These are phyloP conservation scores for Pichia paraexigua DNA, from an alignment of 805 yeast genomes.

Conservation along the genomic window DNA sequence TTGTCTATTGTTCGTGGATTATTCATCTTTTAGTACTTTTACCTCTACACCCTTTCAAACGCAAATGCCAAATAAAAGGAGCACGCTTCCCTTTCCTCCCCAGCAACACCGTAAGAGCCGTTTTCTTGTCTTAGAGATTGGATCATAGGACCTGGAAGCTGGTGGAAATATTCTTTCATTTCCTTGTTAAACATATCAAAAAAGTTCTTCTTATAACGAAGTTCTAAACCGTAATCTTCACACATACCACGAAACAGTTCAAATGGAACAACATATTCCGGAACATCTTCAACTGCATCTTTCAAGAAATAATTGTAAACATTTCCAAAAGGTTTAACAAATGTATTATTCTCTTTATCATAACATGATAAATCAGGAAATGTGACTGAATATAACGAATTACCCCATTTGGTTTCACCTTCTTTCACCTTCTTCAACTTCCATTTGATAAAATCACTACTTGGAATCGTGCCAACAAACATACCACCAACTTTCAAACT, in stretches of 20 bases:
- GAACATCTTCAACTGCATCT: constrained; percentile 95
- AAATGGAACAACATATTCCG: constrained; percentile 94
- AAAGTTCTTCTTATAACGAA: constrained; percentile 69
- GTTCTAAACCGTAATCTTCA: constrained; percentile 68
- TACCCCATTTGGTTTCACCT: constrained; percentile 71
- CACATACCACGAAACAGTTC: constrained; percentile 79
- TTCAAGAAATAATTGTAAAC: constrained; percentile 70
- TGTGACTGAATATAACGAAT: constrained; percentile 69
- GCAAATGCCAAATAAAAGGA: constrained; percentile 83
- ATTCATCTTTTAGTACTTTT: neutral
- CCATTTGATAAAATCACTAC: constrained; percentile 72
- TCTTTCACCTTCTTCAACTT: constrained; percentile 46
- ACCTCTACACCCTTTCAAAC: constrained; percentile 38
- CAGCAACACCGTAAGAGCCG: constrained; percentile 81
- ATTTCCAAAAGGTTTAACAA: constrained; percentile 74
- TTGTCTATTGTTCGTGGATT: no score
- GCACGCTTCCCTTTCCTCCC: constrained; percentile 79
- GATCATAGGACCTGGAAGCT: constrained; percentile 46
- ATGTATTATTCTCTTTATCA: constrained; percentile 64
- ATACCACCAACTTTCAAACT: constrained; percentile 76
- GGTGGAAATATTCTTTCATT: constrained; percentile 56
- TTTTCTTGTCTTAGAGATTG: constrained; percentile 69
- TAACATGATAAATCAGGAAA: constrained; percentile 44
- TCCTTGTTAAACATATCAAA: constrained; percentile 76
- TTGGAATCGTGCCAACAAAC: constrained; percentile 92